phyloP scores from a whole-genome alignment of 208 protist species.

The Leishmania martiniquensis region DNA sequence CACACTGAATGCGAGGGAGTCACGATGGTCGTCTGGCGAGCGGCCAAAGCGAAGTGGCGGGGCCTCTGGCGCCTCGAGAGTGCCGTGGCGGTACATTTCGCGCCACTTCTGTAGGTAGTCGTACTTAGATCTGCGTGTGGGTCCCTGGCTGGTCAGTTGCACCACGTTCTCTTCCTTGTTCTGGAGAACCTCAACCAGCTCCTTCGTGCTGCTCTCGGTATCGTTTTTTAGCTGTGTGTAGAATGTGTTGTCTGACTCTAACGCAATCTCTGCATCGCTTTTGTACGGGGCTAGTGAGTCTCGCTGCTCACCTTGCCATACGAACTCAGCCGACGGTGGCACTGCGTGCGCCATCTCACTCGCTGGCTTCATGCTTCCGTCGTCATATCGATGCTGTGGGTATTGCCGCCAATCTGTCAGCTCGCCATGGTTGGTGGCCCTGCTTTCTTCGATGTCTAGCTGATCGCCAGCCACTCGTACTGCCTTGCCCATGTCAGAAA shows the following conservation, averaged over 20 bases:
- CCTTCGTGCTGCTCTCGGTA: slow-evolving; percentile 43
- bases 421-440: slow-evolving; percentile 60
- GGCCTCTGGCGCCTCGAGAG: slow-evolving; percentile 80
- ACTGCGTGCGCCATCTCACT: slow-evolving; percentile 69
- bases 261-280: slow-evolving; percentile 81
- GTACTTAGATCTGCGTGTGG: slow-evolving; percentile 82
- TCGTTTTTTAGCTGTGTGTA: slow-evolving; percentile 65
- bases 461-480: slow-evolving; percentile 71
- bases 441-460: slow-evolving; percentile 85
- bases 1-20: slow-evolving; percentile 70
- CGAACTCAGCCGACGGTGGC: slow-evolving; percentile 67
- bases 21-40: slow-evolving; percentile 70
- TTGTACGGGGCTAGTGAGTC: slow-evolving; percentile 85
- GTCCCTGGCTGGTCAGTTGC: slow-evolving; percentile 51
- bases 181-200: slow-evolving; percentile 58
- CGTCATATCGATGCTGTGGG: slow-evolving; percentile 76
- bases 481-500: slow-evolving; percentile 64
- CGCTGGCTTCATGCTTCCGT: slow-evolving; percentile 55
- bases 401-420: slow-evolving; percentile 72
- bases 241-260: slow-evolving; percentile 88
- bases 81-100: slow-evolving; percentile 93
- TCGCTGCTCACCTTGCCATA: slow-evolving; percentile 77
- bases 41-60: slow-evolving; percentile 76
- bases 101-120: slow-evolving; percentile 91
- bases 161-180: slow-evolving; percentile 60